Evolutionary conservation across 345 rosid species (phyloP), one percentile per base, ranked within the genome.

Genomic region (Nasturtium officinale): DNA sequence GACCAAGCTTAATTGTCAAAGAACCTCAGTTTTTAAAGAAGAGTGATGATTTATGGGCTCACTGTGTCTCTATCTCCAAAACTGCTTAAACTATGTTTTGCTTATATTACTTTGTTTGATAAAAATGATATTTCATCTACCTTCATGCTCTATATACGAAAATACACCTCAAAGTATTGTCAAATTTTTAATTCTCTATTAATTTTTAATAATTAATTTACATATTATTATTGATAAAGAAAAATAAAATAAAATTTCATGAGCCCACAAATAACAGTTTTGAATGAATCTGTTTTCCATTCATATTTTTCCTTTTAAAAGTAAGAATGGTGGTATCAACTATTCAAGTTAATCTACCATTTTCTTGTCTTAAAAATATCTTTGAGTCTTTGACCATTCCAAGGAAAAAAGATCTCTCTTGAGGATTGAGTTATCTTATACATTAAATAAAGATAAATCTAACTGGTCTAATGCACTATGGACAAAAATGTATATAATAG

Each of bases 21-120:
- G 45, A 58, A 33, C 2, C n/a, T 58, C 63, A 58, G 2, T 58
- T 17, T 15, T 38, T 40, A 10, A 61, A 61, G 33, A 61, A 61
- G 18, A 20, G 64, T 11, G 51, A 61, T 23, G 33, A 61, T 23
- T 21, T 21, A 2, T 61, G 65, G 65, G 1, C 1, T 40, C 50
- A 61, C 1, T 61, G 65, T 59, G 15, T 21, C 5, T 37, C 47
- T 5, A 37, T 40, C 33, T 13, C 50, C 6, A 61, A 37, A 15
- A 12, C 50, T 23, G 12, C 3, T 61, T 61, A 25, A 42, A 11
- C 2, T 13, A 9, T 30, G 9, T 6, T 4, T 58, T 30, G 7
- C 25, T 16, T 6, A 16, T 32, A 7, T 3, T 30, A 32, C 33
- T 20, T 7, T 2, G 7, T 8, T n/a, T n/a, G 13, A 35, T 32